A percentile compares a stretch with the other conserved stretches of the same genome.
These are phyloP conservation scores for Clarireedia paspali DNA, from an alignment of 2,329 filamentous ascomycete genomes.

Conservation along the genomic window DNA sequence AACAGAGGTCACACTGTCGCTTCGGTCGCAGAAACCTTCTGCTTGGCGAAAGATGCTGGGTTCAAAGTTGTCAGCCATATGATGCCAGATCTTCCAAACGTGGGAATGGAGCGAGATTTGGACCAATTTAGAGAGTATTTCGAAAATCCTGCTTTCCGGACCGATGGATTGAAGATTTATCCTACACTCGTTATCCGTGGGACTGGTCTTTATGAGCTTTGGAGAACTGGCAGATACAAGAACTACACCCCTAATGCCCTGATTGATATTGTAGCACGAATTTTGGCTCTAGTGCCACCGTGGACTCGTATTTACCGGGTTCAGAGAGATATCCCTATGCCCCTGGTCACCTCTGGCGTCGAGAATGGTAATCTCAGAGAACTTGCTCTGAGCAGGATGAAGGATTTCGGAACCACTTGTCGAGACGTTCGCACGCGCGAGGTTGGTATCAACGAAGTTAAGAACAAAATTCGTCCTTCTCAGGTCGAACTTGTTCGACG, in stretches of 20 bases:
- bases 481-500: conserved; percentile 91
- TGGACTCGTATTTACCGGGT: conserved; percentile 99
- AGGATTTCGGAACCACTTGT: conserved; percentile 95
- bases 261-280: conserved; percentile 93
- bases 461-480: conserved; percentile 94
- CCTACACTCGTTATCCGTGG: conserved; percentile 95
- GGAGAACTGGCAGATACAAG: conserved; percentile 94
- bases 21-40: conserved; percentile 92
- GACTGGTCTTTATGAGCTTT: conserved; percentile 92
- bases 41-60: conserved; percentile 91
- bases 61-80: conserved; percentile 99
- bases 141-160: conserved; percentile 90
- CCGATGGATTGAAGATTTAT: conserved; percentile 96
- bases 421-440: conserved; percentile 94
- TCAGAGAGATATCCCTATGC: conserved; percentile 99
- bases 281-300: conserved; percentile 85
- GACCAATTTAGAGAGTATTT: conserved; percentile 98
- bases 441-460: conserved; percentile 97
- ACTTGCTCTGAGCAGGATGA: conserved; percentile 92
- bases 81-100: conserved; percentile 98
- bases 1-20: conserved; percentile 96
- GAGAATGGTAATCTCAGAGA: conserved; percentile 97
- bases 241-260: conserved; percentile 98
- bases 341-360: conserved; percentile 93
- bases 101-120: conserved; percentile 95